A percentile compares a stretch with the other conserved stretches of the same genome.
phyloP scores from a whole-genome alignment of 306 rosid species.

The Boehmeria nivea region DNA sequence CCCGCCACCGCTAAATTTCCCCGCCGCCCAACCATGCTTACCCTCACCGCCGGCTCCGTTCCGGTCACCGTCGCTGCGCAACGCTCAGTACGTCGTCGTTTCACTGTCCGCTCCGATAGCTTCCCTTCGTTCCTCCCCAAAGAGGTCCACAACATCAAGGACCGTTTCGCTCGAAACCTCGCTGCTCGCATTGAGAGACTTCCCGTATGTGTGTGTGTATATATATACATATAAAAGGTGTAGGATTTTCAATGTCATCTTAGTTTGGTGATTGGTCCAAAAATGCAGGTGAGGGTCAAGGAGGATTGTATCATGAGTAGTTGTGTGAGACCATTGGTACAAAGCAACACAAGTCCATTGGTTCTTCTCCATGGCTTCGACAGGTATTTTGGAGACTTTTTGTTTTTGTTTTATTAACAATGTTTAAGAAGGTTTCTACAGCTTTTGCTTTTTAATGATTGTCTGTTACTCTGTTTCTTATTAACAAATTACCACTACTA shows the following conservation, averaged over 20 bases:
- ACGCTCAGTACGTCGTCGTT: constrained; percentile 8
- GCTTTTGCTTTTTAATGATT: background rate
- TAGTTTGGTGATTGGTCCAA: background rate
- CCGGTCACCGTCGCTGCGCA: constrained; percentile 9
- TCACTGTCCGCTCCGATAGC: constrained; percentile 21
- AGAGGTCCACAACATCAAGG: constrained; percentile 54
- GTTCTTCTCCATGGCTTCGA: constrained; percentile 95
- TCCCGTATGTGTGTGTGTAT: constrained; percentile 38
- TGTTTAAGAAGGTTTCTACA: too few species aligned
- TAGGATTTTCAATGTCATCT: too few species aligned
- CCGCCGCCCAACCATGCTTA: constrained; percentile 26
- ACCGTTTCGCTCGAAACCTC: constrained; percentile 60
- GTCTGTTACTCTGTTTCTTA: too few species aligned
- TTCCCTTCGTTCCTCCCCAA: constrained; percentile 87
- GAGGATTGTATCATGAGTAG: constrained; percentile 71
- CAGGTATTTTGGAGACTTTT: constrained; percentile 46
- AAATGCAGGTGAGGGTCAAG: constrained; percentile 50
- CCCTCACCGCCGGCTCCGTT: constrained; percentile 18
- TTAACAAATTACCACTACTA: too few species aligned
- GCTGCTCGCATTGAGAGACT: constrained; percentile 67
- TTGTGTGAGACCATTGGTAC: constrained; percentile 66
- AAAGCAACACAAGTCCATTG: constrained; percentile 53
- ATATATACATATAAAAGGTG: too few species aligned
- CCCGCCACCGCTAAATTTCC: too few species aligned
- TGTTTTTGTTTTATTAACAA: background rate